Percentiles rank a stretch among this genome's conserved stretches.
Conservation (phyloP, 306 rosid species). For the Styphnolobium japonicum region DNA sequence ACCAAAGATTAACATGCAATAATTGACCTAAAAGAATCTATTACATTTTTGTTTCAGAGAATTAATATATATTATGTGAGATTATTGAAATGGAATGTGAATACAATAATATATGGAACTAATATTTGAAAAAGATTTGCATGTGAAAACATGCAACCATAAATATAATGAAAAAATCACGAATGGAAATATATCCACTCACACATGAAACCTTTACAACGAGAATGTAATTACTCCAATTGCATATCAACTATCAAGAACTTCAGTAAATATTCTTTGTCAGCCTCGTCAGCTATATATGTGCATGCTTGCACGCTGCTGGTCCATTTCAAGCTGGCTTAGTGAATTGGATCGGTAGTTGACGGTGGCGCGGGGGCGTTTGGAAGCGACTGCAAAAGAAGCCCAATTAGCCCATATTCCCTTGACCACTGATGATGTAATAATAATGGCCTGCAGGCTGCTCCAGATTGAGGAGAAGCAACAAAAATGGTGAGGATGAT, state of each 20-base stretch:
- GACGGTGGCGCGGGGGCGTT: not conserved
- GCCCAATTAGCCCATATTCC: conserved; percentile 16
- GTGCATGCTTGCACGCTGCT: no score
- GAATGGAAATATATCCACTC: not conserved
- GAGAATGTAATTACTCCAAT: not conserved
- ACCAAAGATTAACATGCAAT: not conserved
- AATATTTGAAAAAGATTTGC: not conserved
- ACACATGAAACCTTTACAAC: not conserved
- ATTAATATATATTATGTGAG: not conserved
- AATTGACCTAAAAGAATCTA: not conserved
- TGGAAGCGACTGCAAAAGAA: conserved; percentile 23
- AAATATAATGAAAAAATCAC: not conserved
- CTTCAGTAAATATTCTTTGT: not conserved
- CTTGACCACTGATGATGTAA: not conserved
- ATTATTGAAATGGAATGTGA: conserved; percentile 18
- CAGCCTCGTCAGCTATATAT: no score
- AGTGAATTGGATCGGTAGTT: no score
- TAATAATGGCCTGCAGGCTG: conserved; percentile 26
- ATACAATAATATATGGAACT: not conserved
- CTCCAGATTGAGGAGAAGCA: conserved; percentile 15
- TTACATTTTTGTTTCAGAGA: not conserved
- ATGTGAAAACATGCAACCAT: conserved; percentile 8
- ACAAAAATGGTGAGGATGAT: not conserved
- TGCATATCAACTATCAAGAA: not conserved
- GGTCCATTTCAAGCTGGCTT: no score